Evolutionary conservation across 2,329 filamentous ascomycete genomes (phyloP).

Genomic region (Ophiosphaerella narmari): DNA sequence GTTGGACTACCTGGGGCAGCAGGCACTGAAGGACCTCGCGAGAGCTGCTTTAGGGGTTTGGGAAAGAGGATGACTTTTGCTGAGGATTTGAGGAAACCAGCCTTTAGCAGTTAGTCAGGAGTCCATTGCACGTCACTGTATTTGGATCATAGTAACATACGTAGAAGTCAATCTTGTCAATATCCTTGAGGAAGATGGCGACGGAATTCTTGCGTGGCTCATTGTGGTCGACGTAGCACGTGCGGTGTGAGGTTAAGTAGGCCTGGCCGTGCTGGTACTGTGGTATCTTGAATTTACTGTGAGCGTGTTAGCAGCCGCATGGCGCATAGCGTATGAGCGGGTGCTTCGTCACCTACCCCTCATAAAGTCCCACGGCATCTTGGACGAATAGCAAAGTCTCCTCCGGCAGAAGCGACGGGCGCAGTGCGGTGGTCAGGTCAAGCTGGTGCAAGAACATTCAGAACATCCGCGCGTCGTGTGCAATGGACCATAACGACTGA

Average conservation of each 20-base stretch:
- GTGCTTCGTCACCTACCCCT: constrained; percentile 70
- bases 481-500: constrained; percentile 17
- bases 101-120: constrained; percentile 53
- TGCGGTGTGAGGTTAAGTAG: constrained; percentile 92
- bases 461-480: constrained; percentile 42
- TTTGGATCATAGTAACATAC: constrained; percentile 7
- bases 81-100: constrained; percentile 92
- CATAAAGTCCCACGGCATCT: constrained; percentile 95
- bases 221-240: constrained; percentile 90
- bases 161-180: constrained; percentile 83
- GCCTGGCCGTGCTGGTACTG: constrained; percentile 95
- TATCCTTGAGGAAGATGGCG: constrained; percentile 84
- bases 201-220: constrained; percentile 85
- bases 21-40: constrained; percentile 55
- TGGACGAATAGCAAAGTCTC: constrained; percentile 96
- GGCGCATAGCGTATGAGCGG: too few relatives aligned
- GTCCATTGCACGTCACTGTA: not conserved
- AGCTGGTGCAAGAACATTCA: constrained; percentile 97
- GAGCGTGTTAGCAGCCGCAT: constrained; percentile 12
- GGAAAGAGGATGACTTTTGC: constrained; percentile 88
- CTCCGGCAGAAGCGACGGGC: constrained; percentile 89
- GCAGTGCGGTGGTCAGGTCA: constrained; percentile 93
- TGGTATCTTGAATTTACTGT: constrained; percentile 90
- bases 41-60: constrained; percentile 72
- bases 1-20: constrained; percentile 43